Conservation (phyloP, 805 yeast genomes). For the Saturnispora besseyi region DNA sequence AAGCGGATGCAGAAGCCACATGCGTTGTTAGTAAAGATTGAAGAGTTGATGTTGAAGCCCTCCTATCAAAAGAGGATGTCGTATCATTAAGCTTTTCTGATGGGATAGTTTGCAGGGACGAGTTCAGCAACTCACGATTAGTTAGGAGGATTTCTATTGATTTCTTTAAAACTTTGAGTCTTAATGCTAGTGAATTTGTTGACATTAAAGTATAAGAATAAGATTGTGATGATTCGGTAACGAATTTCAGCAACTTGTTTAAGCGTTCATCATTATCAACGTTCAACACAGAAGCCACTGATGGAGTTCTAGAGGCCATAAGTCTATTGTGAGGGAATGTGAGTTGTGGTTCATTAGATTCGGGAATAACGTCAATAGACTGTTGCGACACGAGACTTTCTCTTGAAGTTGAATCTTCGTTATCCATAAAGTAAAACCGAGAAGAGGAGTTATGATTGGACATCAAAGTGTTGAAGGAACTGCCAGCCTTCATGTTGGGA, state of each 20-base stretch:
- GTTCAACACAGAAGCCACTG: neutral
- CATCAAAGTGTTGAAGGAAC: slow-evolving; percentile 3
- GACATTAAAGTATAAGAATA: slow-evolving; percentile 78
- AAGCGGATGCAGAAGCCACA: neutral
- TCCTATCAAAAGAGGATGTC: slow-evolving; percentile 26
- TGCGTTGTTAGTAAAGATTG: slow-evolving; percentile 34
- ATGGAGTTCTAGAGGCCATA: slow-evolving; percentile 1
- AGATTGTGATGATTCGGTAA: slow-evolving; percentile 74
- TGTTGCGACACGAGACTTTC: slow-evolving; percentile 8
- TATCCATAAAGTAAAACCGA: slow-evolving; percentile 11
- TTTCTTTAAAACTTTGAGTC: slow-evolving; percentile 65
- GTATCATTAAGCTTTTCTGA: neutral
- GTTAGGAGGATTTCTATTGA: slow-evolving; percentile 66
- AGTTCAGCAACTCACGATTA: slow-evolving; percentile 39
- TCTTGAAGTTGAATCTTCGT: slow-evolving; percentile 9
- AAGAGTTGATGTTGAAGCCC: slow-evolving; percentile 40
- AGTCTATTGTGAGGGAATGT: slow-evolving; percentile 4
- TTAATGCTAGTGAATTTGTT: slow-evolving; percentile 68
- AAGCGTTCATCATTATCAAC: neutral
- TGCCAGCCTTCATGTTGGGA: slow-evolving; percentile 5
- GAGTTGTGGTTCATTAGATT: neutral
- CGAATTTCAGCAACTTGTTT: slow-evolving; percentile 38
- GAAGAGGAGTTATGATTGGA: slow-evolving; percentile 3
- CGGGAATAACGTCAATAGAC: neutral
- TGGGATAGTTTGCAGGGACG: slow-evolving; percentile 14